Conservation (phyloP, 2,329 filamentous ascomycete species). For the Hirsutella rhossiliensis region DNA sequence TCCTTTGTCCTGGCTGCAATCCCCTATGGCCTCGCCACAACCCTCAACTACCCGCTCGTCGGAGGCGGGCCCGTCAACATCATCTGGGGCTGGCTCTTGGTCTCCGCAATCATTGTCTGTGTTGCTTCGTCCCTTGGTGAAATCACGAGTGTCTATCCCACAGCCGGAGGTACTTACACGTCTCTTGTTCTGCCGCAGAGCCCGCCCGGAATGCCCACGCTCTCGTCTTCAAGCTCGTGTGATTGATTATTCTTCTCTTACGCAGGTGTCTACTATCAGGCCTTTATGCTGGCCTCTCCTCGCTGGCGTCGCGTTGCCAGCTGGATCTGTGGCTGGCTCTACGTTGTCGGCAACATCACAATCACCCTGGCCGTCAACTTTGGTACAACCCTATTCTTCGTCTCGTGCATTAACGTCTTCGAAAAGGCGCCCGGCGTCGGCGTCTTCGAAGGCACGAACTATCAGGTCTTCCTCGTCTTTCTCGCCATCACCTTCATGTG, state of each 20-base stretch:
- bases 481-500: constrained; percentile 53
- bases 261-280: constrained; percentile 59
- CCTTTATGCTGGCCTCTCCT: constrained; percentile 57
- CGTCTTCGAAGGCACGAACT: constrained; percentile 36
- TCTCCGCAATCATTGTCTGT: constrained; percentile 59
- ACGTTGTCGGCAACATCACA: constrained; percentile 68
- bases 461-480: constrained; percentile 62
- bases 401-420: constrained; percentile 45
- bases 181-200: neutral
- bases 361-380: constrained; percentile 79
- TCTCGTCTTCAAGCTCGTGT: constrained; percentile 4
- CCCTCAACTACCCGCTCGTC: constrained; percentile 52
- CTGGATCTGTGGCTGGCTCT: constrained; percentile 67
- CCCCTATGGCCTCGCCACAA: constrained; percentile 62
- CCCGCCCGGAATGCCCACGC: neutral
- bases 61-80: constrained; percentile 57
- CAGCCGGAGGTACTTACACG: constrained; percentile 47
- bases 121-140: constrained; percentile 61
- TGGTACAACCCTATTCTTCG: constrained; percentile 55
- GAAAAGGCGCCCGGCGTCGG: constrained; percentile 28
- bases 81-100: constrained; percentile 60
- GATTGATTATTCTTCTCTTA: constrained; percentile 7
- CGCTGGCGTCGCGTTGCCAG: constrained; percentile 50
- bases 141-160: constrained; percentile 65
- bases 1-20: constrained; percentile 66